Percentiles rank a stretch among this genome's conserved stretches.
These are phyloP conservation scores for Solanum phureja DNA, from an alignment of 257 asterid genomes.

Conservation along the genomic window DNA sequence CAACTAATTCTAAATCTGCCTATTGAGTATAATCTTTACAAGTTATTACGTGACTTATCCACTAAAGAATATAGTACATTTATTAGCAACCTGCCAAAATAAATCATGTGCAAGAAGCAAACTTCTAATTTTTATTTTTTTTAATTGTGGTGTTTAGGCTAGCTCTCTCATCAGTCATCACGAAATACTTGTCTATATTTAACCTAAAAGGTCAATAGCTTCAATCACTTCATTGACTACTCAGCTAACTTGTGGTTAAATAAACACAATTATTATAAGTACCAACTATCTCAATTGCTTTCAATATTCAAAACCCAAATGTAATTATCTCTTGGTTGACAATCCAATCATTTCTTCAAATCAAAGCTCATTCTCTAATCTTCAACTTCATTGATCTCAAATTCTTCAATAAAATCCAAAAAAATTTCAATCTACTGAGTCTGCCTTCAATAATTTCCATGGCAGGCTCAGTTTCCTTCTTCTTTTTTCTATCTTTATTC, in stretches of 20 bases:
- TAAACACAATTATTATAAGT: not conserved
- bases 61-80: not conserved
- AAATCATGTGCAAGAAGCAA: not conserved
- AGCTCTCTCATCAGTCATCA: no score
- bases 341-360: not conserved
- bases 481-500: constrained; percentile 7
- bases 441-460: constrained; percentile 6
- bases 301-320: not conserved
- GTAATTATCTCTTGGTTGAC: not conserved
- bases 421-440: not conserved
- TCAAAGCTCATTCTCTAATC: not conserved
- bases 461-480: constrained; percentile 19
- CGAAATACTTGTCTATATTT: no score
- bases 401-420: not conserved
- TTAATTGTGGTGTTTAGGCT: fast-evolving
- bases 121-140: not conserved
- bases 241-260: fast-evolving
- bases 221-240: not conserved
- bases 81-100: not conserved
- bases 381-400: not conserved
- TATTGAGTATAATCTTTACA: not conserved
- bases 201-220: fast-evolving
- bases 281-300: not conserved
- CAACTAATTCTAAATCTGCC: not conserved
- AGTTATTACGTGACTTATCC: not conserved